A percentile compares a stretch with the other conserved stretches of the same genome.
These are phyloP conservation scores for California macrophylla DNA, from an alignment of 441 rosid genomes.

Conservation along the genomic window DNA sequence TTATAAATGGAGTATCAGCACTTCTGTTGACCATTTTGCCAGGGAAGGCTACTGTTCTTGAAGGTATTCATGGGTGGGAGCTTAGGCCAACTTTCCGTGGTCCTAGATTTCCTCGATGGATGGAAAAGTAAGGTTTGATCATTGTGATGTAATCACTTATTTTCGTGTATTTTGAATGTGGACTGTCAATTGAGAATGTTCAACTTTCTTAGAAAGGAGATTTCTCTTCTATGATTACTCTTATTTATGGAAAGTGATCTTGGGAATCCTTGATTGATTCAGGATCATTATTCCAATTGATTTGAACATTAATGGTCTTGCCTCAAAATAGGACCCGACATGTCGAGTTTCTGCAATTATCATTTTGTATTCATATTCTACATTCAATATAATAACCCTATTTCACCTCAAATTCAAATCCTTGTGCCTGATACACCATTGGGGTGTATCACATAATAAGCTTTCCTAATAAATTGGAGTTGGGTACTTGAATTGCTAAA, in stretches of 20 bases:
- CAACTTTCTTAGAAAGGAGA: not conserved
- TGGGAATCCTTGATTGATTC: too few relatives aligned
- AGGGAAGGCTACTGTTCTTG: slow-evolving; percentile 62
- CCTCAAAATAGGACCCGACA: too few relatives aligned
- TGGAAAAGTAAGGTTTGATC: slow-evolving; percentile 55
- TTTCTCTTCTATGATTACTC: not conserved
- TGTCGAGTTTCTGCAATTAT: too few relatives aligned
- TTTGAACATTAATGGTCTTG: too few relatives aligned
- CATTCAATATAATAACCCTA: too few relatives aligned
- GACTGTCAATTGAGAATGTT: not conserved
- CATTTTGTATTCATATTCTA: too few relatives aligned
- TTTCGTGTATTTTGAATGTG: not conserved
- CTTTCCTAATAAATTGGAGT: not conserved
- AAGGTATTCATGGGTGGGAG: slow-evolving; percentile 93
- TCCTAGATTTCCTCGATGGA: slow-evolving; percentile 85
- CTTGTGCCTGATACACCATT: too few relatives aligned
- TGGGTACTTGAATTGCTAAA: not conserved
- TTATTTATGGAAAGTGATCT: too few relatives aligned
- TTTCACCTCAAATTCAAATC: too few relatives aligned
- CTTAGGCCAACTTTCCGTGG: slow-evolving; percentile 82
- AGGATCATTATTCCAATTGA: too few relatives aligned
- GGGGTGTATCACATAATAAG: too few relatives aligned
- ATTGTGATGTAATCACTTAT: not conserved
- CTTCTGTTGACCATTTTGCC: slow-evolving; percentile 64
- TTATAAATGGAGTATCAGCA: slow-evolving; percentile 79